Base-by-base conservation (phyloP, 2,329 filamentous ascomycete species). In the Albophoma yamanashiensis region DNA sequence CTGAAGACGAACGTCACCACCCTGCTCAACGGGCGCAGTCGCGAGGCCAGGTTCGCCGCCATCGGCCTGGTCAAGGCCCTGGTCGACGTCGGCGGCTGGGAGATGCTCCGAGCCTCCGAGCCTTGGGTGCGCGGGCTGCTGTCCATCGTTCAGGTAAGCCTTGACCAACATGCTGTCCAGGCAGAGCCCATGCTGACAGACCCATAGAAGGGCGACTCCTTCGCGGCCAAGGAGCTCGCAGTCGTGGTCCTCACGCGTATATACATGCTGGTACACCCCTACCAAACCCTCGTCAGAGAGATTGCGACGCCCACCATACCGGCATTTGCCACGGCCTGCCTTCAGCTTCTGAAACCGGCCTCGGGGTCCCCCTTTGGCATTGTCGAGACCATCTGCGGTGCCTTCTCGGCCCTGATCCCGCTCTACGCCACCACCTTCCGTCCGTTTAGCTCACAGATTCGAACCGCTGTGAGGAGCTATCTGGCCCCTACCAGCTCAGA, bases 251-350 rank as follows among this genome's bases (percentile, higher is more conserved):
- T 97, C 62, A 89, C 89, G 25, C 87, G 89, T 68, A 92, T 97
- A 66, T 97, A 94, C 75, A 82, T 86, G 65, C 82, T 94, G 42
- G 88, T 92, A 47, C 89, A 92, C 69, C 85, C 88, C 43, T 92
- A 92, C 69, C 90, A 89, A 62, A 94, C 91, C 11, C 79, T 97
- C 58, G 80, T 93, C 53, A 83, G 93, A 66, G 92, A 97, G 70
- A 90, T 97, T 62, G 92, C 89, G 1, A 96, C 92, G 0, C 91
- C 91, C 3, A 89, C 85, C 3, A 76, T 97, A 25, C 85, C 90
- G 1, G 76, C 82, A 1, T 96, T 93, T 67, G 81, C 92, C 55
- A 86, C 84, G 0, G 80, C 88, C 3, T 91, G 89, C 66, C 73
- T 96, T 53, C 85, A 88, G 67, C 78, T 93, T 53, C 75, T 83